Evolutionary conservation across 2,329 filamentous ascomycete genomes (phyloP).

Genomic region (Trichophyton simii): DNA sequence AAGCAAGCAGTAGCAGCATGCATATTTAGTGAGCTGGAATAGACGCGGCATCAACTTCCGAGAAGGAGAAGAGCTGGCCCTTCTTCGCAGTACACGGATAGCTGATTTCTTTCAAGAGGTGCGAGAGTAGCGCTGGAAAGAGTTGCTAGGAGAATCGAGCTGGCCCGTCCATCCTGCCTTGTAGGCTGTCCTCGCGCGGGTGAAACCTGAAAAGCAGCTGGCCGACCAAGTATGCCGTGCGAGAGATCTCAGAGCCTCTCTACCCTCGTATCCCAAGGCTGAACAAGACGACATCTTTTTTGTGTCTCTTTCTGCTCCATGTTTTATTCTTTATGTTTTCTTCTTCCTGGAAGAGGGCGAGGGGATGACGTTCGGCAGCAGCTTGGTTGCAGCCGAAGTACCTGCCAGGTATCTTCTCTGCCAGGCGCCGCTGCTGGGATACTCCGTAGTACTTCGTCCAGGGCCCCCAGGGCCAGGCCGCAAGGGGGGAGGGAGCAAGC

Average conservation of each 20-base stretch:
- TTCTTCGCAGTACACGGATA: no score
- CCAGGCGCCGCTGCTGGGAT: not conserved
- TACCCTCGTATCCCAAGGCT: not conserved
- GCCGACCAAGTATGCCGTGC: not conserved
- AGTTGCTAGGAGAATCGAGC: not conserved
- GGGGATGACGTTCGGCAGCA: not conserved
- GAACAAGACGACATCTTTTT: not conserved
- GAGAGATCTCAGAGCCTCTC: not conserved
- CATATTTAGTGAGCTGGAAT: not conserved
- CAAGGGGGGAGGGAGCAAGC: not conserved
- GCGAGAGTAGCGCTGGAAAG: not conserved
- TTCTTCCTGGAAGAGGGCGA: not conserved
- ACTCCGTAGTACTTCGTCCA: not conserved
- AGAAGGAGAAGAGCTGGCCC: no score
- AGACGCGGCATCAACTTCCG: not conserved
- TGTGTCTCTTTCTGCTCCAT: not conserved
- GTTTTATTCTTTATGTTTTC: not conserved
- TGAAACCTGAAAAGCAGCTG: not conserved
- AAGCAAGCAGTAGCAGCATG: not conserved
- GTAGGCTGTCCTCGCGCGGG: not conserved
- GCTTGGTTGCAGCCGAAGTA: no score
- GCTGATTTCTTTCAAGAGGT: no score
- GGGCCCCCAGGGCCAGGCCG: not conserved
- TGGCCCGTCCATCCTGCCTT: not conserved
- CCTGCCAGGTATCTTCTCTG: not conserved